These are phyloP conservation scores for Pyrenochaeta sp. DNA, from an alignment of 2,329 filamentous ascomycete genomes.

Conservation along the genomic window DNA sequence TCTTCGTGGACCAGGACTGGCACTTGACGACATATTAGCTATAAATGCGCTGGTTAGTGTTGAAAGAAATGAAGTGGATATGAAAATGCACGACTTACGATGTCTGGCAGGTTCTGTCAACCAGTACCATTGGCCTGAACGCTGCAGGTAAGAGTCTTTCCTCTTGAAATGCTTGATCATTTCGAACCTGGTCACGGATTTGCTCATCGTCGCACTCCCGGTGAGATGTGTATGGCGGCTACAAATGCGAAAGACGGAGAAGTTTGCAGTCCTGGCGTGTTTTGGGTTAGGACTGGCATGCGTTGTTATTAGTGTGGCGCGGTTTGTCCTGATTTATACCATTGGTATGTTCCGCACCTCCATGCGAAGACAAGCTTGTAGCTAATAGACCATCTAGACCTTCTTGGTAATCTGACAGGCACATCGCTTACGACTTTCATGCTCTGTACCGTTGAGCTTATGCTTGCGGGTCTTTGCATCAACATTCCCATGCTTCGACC, in stretches of 20 bases:
- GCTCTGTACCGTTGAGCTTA: conserved; percentile 31
- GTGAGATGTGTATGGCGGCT: conserved; percentile 26
- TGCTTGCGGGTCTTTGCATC: conserved; percentile 31
- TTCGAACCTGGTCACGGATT: conserved; percentile 25
- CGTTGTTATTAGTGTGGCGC: conserved; percentile 27
- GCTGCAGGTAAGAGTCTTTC: conserved; percentile 17
- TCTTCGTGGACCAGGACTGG: conserved; percentile 24
- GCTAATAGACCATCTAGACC: conserved; percentile 15
- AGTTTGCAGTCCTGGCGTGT: conserved; percentile 29
- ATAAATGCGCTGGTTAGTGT: conserved; percentile 20
- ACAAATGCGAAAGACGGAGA: conserved; percentile 34
- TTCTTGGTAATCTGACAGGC: conserved; percentile 29
- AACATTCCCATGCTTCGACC: conserved; percentile 34
- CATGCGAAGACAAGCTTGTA: background rate
- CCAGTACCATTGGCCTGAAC: conserved; percentile 28
- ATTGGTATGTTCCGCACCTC: conserved; percentile 16
- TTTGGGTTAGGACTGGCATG: conserved; percentile 30
- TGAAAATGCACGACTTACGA: background rate
- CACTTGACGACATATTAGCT: conserved; percentile 27
- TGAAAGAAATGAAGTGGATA: background rate
- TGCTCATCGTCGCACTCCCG: conserved; percentile 25
- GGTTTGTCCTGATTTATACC: conserved; percentile 29
- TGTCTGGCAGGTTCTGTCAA: conserved; percentile 15
- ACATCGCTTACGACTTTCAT: conserved; percentile 33
- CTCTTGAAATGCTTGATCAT: conserved; percentile 27